Evolutionary conservation across 2,329 filamentous ascomycete species (phyloP), one percentile per base, ranked within the genome.

Genomic region (Rugonectria rugulosa): DNA sequence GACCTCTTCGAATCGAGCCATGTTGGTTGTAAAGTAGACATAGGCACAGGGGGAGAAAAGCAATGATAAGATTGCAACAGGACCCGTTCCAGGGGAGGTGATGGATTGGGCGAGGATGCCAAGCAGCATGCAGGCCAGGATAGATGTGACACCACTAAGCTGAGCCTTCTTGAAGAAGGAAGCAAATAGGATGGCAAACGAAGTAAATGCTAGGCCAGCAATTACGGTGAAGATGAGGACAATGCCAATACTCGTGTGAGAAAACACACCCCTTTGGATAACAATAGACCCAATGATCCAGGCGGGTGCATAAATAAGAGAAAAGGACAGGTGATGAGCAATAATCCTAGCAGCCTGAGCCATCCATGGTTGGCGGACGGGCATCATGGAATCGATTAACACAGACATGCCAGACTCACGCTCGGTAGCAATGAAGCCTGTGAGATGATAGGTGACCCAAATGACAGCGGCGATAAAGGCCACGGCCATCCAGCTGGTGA

Each of bases 311-410:
- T 97, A 97, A 19, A 96, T 81, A 6, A 91, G 72, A 55, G 90
- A 87, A 66, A 97, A 95, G 0, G 92, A 86, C 21, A 95, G 71
- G 69, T 96, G 91, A 57, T 92, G 88, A 0, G 92, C 87, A 8
- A 93, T 69, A 12, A 96, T 80, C n/a, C 93, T 83, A 2, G 89
- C 88, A 19, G 86, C 84, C 73, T 94, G 91, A 9, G 89, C 87
- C 67, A 91, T 81, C 91, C 91, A 96, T 37, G 84, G 79, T 43
- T 81, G 81, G 50, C 82, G 81, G 51, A 90, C 90, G 1, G 91
- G 89, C 80, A 95, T 93, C 91, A 96, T 97, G 50, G 91, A 89
- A 73, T 97, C 93, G 37, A 97, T 86, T 23, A 97, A 79, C 60
- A 92, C 90, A 5, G 91, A 91, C 83, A 97, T 95, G 54, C 92